These are phyloP conservation scores for Camptophora hylomeconis DNA, from an alignment of 2,329 filamentous ascomycete genomes.

Conservation along the genomic window DNA sequence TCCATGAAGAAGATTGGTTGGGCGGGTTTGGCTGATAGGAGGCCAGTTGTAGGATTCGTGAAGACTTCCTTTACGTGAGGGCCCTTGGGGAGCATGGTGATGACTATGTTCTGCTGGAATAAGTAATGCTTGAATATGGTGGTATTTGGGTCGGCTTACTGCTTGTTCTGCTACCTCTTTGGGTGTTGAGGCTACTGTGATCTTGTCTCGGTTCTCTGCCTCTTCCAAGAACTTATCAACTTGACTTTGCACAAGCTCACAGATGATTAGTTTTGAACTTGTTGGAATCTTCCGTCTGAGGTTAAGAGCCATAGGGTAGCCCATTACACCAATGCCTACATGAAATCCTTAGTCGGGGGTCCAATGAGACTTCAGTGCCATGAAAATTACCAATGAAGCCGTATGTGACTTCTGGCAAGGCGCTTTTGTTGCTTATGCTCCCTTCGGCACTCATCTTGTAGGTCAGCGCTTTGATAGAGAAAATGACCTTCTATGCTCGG, in stretches of 20 bases:
- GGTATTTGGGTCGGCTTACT: conserved; percentile 11
- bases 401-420: conserved; percentile 11
- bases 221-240: conserved; percentile 26
- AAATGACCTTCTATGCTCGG: no score
- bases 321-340: conserved; percentile 28
- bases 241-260: conserved; percentile 26
- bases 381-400: conserved; percentile 14
- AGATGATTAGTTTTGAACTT: conserved; percentile 23
- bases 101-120: conserved; percentile 28
- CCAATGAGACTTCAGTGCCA: neutral
- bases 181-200: conserved; percentile 25
- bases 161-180: conserved; percentile 27
- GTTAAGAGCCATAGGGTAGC: conserved; percentile 30
- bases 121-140: neutral
- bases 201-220: conserved; percentile 22
- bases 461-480: no score
- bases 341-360: neutral
- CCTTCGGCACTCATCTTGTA: no score
- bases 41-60: conserved; percentile 30
- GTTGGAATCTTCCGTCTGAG: conserved; percentile 24
- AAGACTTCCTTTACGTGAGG: conserved; percentile 39
- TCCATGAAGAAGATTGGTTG: conserved; percentile 38
- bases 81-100: conserved; percentile 43
- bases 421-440: no score
- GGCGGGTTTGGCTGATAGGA: conserved; percentile 18